These are phyloP conservation scores for Cladophialophora immunda DNA, from an alignment of 2,329 filamentous ascomycete species.

Conservation along the genomic window DNA sequence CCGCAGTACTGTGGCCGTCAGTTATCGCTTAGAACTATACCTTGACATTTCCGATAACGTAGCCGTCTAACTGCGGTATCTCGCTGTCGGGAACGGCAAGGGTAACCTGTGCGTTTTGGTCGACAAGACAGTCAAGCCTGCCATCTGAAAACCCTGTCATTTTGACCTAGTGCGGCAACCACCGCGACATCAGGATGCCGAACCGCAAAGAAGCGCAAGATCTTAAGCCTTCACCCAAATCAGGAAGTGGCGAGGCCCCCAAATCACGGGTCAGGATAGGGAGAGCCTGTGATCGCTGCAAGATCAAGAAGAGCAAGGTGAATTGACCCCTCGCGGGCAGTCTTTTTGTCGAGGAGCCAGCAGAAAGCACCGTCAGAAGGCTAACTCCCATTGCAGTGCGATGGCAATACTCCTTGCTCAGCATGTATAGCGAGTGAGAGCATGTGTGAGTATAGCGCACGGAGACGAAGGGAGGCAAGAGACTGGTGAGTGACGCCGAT, in stretches of 20 bases:
- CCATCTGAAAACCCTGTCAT: background rate
- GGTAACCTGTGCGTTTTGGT: background rate
- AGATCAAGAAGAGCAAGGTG: conserved; percentile 37
- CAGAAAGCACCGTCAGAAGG: background rate
- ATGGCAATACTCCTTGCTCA: conserved; percentile 34
- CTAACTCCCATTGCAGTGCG: conserved; percentile 27
- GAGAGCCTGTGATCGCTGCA: conserved; percentile 36
- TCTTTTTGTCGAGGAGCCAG: background rate
- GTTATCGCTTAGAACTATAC: conserved; percentile 8
- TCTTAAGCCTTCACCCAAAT: conserved; percentile 12
- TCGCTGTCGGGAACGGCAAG: background rate
- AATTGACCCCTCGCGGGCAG: background rate
- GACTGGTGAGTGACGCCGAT: conserved; percentile 31
- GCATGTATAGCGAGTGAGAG: conserved; percentile 31
- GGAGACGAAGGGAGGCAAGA: conserved; percentile 35
- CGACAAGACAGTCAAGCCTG: background rate
- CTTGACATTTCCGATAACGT: background rate
- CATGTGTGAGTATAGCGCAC: conserved; percentile 34
- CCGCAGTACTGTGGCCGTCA: conserved; percentile 5
- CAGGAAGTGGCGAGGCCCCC: conserved; percentile 17
- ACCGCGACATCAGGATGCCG: conserved; percentile 16
- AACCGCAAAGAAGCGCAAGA: conserved; percentile 27
- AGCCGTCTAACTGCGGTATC: background rate
- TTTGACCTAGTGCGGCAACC: background rate
- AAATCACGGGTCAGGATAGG: conserved; percentile 29